A percentile compares a stretch with the other conserved stretches of the same genome.
These are phyloP conservation scores for Rhizophora apiculata DNA, from an alignment of 345 rosid genomes.

Conservation along the genomic window DNA sequence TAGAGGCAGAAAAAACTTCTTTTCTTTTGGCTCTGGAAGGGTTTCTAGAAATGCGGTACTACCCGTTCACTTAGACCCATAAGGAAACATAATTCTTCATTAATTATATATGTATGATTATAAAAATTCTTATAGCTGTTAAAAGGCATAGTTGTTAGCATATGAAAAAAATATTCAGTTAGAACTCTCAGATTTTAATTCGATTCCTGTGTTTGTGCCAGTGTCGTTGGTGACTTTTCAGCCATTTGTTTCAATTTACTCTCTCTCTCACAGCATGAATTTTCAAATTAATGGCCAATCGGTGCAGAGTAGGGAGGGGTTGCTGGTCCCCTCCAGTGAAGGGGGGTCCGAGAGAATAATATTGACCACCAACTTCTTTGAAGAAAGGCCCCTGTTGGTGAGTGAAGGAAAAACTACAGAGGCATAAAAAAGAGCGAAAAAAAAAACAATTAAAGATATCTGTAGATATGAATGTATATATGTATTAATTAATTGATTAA, in stretches of 20 bases:
- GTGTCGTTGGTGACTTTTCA: conserved; percentile 15
- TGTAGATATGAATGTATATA: background rate
- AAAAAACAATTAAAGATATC: background rate
- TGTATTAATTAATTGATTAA: too few relatives aligned
- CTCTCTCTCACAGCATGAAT: background rate
- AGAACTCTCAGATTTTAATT: conserved; percentile 20
- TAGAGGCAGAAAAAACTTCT: conserved; percentile 61
- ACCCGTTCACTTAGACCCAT: conserved; percentile 63
- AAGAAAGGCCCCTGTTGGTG: background rate
- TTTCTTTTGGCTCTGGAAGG: conserved; percentile 66
- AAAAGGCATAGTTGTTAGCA: conserved; percentile 28
- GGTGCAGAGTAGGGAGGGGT: background rate
- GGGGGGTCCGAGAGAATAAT: background rate
- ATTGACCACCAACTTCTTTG: background rate
- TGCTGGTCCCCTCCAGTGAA: conserved; percentile 2
- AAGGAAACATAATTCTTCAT: conserved; percentile 1
- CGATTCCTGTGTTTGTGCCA: conserved; percentile 15
- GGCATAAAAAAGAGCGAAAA: background rate
- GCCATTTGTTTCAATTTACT: conserved; percentile 11
- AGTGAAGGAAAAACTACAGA: background rate
- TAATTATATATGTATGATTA: conserved; percentile 8
- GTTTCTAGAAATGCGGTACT: conserved; percentile 61
- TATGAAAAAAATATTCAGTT: conserved; percentile 18
- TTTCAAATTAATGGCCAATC: background rate
- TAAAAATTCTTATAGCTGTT: conserved; percentile 29